Base-by-base conservation (phyloP, 257 asterid species). In the Perilla frutescens region DNA sequence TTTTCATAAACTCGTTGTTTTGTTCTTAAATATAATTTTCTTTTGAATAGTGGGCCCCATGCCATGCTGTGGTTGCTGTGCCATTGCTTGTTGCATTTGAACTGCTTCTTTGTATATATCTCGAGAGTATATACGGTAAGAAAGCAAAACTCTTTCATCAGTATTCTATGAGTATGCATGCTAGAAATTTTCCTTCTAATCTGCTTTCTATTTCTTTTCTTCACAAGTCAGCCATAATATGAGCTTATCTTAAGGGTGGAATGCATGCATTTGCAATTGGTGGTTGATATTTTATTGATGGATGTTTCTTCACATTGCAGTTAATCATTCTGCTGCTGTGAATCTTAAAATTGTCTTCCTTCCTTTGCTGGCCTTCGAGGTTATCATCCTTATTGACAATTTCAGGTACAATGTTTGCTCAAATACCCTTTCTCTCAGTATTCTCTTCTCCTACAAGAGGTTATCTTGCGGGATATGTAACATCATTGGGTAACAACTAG, bases 101-200 rank as follows among this genome's bases (percentile, higher is more conserved):
- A 81, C 89, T 95, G 84, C 99, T 95, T 79, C 98, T 95, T 69
- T 95, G 98, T 82, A 87, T 92, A 79, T 85, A 92, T 85, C 99
- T 95, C 10, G 93, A 95, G 90, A 87, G 96, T 83, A 55, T 74
- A 70, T 61, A 79, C 40, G 96, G 99, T 95, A 90, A 86, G 96
- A 82, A 82, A 73, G 78, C 53, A 72, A 75, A 74, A 68, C 70
- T 59, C 81, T 47, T 36, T 70, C 58, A 9, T 66, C 26, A 51
- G 71, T 41, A 43, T 29, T 71, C 48, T 50, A 12, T 68, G 60
- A 69, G 10, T 76, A 65, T 48, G 48, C 62, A 65, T 7, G 31
- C 41, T 74, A 50, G 45, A 31, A 50, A 26, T 15, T 43, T 59
- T 61, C 58, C 10, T 62, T 72, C 31, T 77, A 64, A 58, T 62